Evolutionary conservation across 345 rosid genomes (phyloP), one percentile per base, ranked within the genome.

Genomic region (Eucalyptus cloeziana): DNA sequence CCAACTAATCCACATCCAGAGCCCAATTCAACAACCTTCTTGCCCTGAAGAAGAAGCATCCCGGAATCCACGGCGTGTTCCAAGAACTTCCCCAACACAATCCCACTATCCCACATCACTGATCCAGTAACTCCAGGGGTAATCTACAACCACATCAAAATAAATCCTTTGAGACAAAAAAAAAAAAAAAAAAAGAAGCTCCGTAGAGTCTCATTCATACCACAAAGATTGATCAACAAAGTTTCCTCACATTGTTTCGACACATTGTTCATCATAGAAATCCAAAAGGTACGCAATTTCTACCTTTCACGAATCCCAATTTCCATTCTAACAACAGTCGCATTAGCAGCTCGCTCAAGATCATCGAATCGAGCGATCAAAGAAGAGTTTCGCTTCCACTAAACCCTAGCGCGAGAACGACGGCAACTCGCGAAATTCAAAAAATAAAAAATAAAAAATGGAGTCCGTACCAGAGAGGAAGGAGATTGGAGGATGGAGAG

Each of bases 1-100:
- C 99, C 99, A 86, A 95, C 99, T 92, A 97, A 94, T 91, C 99
- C 99, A 92, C 98, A 97, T 56, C 99, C 99, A 86, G 98, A 95
- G 81, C 99, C 99, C 92, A 97, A 92, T 91, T 97, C 99, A 14
- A 96, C 85, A 86, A 94, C 93, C 92, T 96, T 97, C 94, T 96
- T 96, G 90, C 94, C 97, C 58, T 92, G 93, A 90, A 97, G 94
- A 69, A 91, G 86, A 90, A 97, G 99, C 94, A 90, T 58, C 51
- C 92, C 88, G 5, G 95, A 95, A 88, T 97, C 99, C 88, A 96
- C 99, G 30, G 99, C 96, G 86, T 97, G 98, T 91, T 96, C 99
- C 87, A 97, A 89, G 92, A 97, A 96, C 95, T 97, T 97, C 64
- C 96, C 97, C 86, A 97, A 88, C 83, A 96, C 97, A 88, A 95